These are phyloP conservation scores for Juglanconis sp. DNA, from an alignment of 2,329 filamentous ascomycete species.

Conservation along the genomic window DNA sequence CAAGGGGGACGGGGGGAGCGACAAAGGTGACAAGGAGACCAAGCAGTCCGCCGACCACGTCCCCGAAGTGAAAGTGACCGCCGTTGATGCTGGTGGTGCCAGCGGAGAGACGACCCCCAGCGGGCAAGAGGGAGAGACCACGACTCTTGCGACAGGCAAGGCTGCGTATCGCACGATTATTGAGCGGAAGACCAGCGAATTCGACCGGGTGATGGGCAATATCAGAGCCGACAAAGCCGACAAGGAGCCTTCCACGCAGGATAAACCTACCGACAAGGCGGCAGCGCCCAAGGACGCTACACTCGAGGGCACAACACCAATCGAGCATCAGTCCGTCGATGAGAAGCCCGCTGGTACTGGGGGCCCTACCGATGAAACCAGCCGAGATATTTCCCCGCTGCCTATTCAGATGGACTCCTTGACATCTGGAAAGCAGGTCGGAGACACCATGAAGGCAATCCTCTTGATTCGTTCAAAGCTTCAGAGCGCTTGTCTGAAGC, in stretches of 20 bases:
- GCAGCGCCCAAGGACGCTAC: neutral
- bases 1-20: neutral
- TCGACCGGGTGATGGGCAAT: conserved; percentile 8
- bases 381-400: neutral
- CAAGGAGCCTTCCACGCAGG: neutral
- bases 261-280: neutral
- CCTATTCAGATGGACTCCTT: neutral
- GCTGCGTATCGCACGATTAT: conserved; percentile 24
- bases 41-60: neutral
- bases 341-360: neutral
- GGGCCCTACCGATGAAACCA: neutral
- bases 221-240: neutral
- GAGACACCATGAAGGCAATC: neutral
- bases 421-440: neutral
- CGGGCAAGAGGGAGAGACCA: neutral
- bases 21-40: neutral
- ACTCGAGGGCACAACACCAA: neutral
- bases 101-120: neutral
- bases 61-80: neutral
- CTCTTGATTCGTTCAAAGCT: neutral
- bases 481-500: neutral
- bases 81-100: neutral
- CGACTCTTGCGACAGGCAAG: conserved; percentile 16
- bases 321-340: neutral
- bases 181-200: conserved; percentile 16